phyloP scores from a whole-genome alignment of 2,329 filamentous ascomycete species.

The Cyphellophora europaea region DNA sequence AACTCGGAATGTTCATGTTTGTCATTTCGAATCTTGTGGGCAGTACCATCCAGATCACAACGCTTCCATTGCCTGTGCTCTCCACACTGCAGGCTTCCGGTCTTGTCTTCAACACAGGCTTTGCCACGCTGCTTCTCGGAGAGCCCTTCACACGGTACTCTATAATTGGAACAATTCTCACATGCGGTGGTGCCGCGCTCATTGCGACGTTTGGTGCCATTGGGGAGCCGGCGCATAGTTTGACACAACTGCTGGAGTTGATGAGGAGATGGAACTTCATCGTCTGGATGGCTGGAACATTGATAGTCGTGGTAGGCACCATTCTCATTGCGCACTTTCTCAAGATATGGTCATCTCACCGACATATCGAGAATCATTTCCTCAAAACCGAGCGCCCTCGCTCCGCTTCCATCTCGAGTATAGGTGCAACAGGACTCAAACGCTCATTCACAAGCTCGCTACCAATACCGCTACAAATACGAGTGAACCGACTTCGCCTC shows the following conservation, averaged over 20 bases:
- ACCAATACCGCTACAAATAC: conserved; percentile 25
- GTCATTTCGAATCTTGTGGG: conserved; percentile 88
- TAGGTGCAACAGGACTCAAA: conserved; percentile 16
- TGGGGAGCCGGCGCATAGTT: conserved; percentile 79
- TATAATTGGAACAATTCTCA: conserved; percentile 78
- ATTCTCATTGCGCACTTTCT: conserved; percentile 47
- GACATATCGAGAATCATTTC: conserved; percentile 14
- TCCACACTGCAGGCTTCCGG: conserved; percentile 94
- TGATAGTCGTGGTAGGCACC: conserved; percentile 60
- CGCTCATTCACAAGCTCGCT: conserved; percentile 30
- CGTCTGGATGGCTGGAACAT: conserved; percentile 78
- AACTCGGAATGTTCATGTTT: conserved; percentile 94
- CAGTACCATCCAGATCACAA: conserved; percentile 95
- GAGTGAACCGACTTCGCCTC: conserved; percentile 59
- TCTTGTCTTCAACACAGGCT: conserved; percentile 96
- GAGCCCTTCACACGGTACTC: conserved; percentile 94
- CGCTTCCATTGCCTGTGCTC: conserved; percentile 82
- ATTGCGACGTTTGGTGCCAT: conserved; percentile 94
- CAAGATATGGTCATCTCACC: conserved; percentile 22
- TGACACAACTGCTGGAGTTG: conserved; percentile 70
- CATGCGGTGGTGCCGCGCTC: conserved; percentile 77
- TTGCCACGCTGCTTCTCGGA: conserved; percentile 82
- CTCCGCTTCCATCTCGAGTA: conserved; percentile 8
- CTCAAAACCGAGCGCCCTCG: conserved; percentile 15
- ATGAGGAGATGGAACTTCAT: conserved; percentile 68